These are phyloP conservation scores for Phialemonium atrogriseum DNA, from an alignment of 2,329 filamentous ascomycete genomes.

Conservation along the genomic window DNA sequence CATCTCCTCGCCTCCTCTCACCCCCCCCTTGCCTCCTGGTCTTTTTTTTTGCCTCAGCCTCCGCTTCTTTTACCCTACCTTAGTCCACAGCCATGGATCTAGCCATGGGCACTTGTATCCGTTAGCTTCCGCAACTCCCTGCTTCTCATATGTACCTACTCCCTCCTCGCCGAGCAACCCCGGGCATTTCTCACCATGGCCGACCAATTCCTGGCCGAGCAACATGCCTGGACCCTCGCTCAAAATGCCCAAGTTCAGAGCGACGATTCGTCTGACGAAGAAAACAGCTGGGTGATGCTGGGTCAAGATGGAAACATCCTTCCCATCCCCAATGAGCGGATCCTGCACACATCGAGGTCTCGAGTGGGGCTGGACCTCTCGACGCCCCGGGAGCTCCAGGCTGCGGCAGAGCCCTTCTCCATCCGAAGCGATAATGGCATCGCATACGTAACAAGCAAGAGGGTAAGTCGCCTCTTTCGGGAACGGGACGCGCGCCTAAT, in stretches of 20 bases:
- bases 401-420: conserved; percentile 55
- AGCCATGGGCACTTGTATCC: too few relatives aligned
- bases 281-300: conserved; percentile 82
- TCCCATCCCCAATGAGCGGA: conserved; percentile 74
- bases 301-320: conserved; percentile 66
- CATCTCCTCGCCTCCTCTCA: conserved; percentile 3
- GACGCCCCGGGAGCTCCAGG: conserved; percentile 56
- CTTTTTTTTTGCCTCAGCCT: conserved; percentile 6
- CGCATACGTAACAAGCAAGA: conserved; percentile 76
- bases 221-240: conserved; percentile 33
- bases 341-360: conserved; percentile 71
- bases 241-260: conserved; percentile 26
- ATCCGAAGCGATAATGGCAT: conserved; percentile 67
- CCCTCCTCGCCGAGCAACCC: background rate
- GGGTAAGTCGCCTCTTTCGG: conserved; percentile 44
- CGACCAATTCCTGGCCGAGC: conserved; percentile 16
- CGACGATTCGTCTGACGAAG: conserved; percentile 41
- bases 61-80: too few relatives aligned
- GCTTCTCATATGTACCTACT: background rate
- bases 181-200: too few relatives aligned
- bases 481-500: background rate
- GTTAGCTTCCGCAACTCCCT: too few relatives aligned
- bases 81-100: too few relatives aligned
- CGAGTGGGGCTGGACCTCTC: conserved; percentile 71
- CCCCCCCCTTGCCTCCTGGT: conserved; percentile 3